Evolutionary conservation across 345 rosid genomes (phyloP).

Genomic region (rapeseed (Brassica napus)): DNA sequence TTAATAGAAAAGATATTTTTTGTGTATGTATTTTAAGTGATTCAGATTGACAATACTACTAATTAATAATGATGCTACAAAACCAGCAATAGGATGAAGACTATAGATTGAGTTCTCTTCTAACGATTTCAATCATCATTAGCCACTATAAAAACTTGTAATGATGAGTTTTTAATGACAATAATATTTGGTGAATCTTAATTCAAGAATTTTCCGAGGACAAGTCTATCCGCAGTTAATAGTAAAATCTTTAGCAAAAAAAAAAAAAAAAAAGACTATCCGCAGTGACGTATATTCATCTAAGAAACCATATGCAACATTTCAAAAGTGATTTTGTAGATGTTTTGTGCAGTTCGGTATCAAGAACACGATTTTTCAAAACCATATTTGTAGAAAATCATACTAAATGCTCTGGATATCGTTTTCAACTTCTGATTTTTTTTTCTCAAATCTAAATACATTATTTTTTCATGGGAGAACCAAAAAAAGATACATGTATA

Average conservation of each 20-base stretch:
- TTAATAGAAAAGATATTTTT: too few species aligned
- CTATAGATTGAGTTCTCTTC: background rate
- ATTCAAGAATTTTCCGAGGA: background rate
- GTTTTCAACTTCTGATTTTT: background rate
- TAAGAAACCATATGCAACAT: background rate
- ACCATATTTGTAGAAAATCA: background rate
- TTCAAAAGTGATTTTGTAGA: background rate
- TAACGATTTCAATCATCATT: background rate
- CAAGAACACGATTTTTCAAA: background rate
- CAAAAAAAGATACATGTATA: background rate
- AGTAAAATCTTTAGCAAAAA: too few species aligned
- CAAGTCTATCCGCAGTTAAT: too few species aligned
- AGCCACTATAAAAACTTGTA: background rate
- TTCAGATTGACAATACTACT: too few species aligned
- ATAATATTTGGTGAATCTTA: background rate
- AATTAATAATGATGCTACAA: too few species aligned
- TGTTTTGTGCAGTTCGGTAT: background rate
- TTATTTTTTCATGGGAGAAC: background rate
- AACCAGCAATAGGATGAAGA: background rate
- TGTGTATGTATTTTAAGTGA: too few species aligned
- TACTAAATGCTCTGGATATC: background rate
- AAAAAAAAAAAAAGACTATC: too few species aligned
- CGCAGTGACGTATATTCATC: background rate
- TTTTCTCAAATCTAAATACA: background rate
- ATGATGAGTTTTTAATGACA: background rate